Evolutionary conservation across 371 early-diverging fungal species (phyloP).

Genomic region (Mortierella sp.): DNA sequence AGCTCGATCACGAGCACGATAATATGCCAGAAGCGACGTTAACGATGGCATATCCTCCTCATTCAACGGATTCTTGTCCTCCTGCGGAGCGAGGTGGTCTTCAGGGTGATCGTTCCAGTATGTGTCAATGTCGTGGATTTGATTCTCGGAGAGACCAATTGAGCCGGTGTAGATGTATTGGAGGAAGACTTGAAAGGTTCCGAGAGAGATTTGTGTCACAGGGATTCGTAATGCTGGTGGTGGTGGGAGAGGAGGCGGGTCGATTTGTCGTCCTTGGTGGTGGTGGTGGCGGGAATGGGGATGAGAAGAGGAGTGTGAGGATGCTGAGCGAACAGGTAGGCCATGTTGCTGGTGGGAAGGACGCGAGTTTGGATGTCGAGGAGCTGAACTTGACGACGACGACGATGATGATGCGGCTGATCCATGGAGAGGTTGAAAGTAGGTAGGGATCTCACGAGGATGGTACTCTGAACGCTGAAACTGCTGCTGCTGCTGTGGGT

Average conservation of each 20-base stretch:
- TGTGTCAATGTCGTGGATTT: not conserved
- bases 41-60: not conserved
- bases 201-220: conserved; percentile 19
- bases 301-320: not conserved
- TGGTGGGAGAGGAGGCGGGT: not conserved
- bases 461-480: not conserved
- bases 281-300: not conserved
- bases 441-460: not conserved
- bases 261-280: not conserved
- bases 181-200: conserved; percentile 28
- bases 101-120: conserved; percentile 17
- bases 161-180: conserved; percentile 34
- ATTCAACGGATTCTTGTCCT: not conserved
- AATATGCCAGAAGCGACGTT: not conserved
- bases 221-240: conserved; percentile 25
- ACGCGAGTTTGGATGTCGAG: not conserved
- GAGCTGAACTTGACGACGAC: not conserved
- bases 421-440: not conserved
- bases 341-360: not conserved
- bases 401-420: not conserved
- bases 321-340: too few relatives aligned
- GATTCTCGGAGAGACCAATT: conserved; percentile 24
- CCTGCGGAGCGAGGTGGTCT: not conserved
- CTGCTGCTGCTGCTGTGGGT: not conserved
- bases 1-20: not conserved